Evolutionary conservation across 495 filamentous ascomycete genomes (phyloP), one percentile per base, ranked within the genome.

Genomic region (Cladorrhinum samala): DNA sequence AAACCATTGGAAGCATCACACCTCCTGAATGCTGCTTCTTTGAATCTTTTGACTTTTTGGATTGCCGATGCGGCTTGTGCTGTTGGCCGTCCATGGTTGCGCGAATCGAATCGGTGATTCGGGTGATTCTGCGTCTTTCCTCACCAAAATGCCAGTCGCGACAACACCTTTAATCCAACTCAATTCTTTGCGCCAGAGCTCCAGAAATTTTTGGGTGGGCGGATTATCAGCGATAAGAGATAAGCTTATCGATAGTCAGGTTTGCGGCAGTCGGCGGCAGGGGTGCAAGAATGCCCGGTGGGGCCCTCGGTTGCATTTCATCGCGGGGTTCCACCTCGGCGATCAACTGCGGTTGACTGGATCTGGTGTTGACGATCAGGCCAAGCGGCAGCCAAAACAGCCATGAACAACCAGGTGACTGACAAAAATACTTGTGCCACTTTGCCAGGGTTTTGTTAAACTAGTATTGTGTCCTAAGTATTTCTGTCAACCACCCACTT

Each of bases 31-130:
- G 57, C 54, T 81, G 83, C 65, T 86, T 83, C 77, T 95, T 96
- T 79, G 95, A 95, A 70, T 91, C 88, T 72, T 96, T 96, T 2
- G 84, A 72, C 64, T 87, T 85, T 68, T 96, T 97, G 3, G 85
- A 73, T 60, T 84, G 81, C 52, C 91, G 78, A 78, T 97, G 92
- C 50, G 87, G 77, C 68, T 88, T 83, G 67, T 97, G 90, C n/a
- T 74, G 66, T 70, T 96, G 91, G 50, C 85, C 74, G 67, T 93
- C 89, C 87, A 92, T 93, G 25, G 24, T 64, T 56, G 54, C 54
- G 58, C 41, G 41, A 50, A 54, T 44, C 36, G 5, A 14, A 21
- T 36, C 33, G 18, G 33, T 43, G 6, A 21, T 51, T 49, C 9
- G 33, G 37, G 39, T 17, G 30, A 52, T 44, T 42, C 25, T 33